These are phyloP conservation scores for Yarrowia keelungensis DNA, from an alignment of 805 yeast species.

Conservation along the genomic window DNA sequence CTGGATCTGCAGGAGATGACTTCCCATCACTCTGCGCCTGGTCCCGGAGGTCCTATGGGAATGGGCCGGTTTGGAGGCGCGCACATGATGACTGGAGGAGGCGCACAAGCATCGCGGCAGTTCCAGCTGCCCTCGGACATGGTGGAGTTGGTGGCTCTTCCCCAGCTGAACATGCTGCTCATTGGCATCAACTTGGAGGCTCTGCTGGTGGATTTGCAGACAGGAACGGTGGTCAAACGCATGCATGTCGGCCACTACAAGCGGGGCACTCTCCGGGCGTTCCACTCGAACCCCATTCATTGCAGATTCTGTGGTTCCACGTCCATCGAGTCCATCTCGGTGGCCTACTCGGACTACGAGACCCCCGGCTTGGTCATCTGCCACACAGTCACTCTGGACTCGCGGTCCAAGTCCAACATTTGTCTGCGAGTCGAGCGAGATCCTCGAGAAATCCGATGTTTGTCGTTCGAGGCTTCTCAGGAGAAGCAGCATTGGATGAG, in stretches of 20 bases:
- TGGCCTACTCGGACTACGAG: conserved; percentile 71
- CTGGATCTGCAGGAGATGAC: conserved; percentile 27
- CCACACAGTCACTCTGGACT: conserved; percentile 76
- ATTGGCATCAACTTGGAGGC: conserved; percentile 42
- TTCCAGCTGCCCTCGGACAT: conserved; percentile 30
- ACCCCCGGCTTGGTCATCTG: conserved; percentile 61
- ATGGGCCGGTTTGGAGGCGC: conserved; percentile 17
- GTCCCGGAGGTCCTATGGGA: conserved; percentile 18
- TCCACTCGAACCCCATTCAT: conserved; percentile 86
- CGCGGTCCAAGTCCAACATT: conserved; percentile 76
- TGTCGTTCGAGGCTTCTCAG: conserved; percentile 77
- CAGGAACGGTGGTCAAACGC: conserved; percentile 71
- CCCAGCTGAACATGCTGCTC: conserved; percentile 46
- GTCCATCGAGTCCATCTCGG: conserved; percentile 72
- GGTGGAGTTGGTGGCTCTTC: conserved; percentile 38
- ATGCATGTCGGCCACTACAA: conserved; percentile 69
- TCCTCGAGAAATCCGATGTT: conserved; percentile 87
- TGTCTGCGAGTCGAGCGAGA: conserved; percentile 92
- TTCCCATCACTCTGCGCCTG: conserved; percentile 3
- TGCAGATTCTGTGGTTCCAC: conserved; percentile 93
- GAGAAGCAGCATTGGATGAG: conserved; percentile 74
- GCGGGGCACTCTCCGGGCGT: conserved; percentile 65
- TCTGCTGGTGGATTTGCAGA: conserved; percentile 70
- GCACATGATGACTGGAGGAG: conserved; percentile 10
- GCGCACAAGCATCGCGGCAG: conserved; percentile 9